Conservation (phyloP, 129 eudicot genomes). For the Erigeron canadensis region DNA sequence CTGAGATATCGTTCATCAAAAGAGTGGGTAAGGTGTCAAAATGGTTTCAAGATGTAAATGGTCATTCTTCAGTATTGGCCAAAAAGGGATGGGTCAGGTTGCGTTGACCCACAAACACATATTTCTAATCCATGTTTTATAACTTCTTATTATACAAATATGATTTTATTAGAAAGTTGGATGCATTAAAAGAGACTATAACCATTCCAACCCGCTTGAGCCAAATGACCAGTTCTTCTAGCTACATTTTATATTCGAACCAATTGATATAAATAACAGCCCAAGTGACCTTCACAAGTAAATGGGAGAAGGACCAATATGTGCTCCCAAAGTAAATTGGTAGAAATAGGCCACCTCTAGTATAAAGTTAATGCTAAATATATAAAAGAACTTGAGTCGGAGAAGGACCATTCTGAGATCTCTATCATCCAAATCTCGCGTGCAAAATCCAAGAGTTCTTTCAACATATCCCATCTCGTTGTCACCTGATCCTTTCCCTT, state of each 20-base stretch:
- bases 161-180: neutral
- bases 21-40: neutral
- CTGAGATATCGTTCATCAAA: neutral
- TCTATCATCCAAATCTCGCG: conserved; percentile 81
- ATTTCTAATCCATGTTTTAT: neutral
- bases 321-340: neutral
- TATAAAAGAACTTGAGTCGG: conserved; percentile 18
- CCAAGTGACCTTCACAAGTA: no score
- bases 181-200: neutral
- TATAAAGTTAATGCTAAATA: neutral
- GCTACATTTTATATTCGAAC: neutral
- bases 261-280: neutral
- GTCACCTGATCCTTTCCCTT: conserved; percentile 89
- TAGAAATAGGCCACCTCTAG: neutral
- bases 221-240: neutral
- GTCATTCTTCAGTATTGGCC: neutral
- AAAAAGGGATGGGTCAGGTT: neutral
- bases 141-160: neutral
- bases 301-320: no score
- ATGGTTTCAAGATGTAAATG: neutral
- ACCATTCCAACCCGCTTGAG: neutral
- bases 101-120: neutral
- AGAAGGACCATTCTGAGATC: conserved; percentile 75
- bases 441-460: conserved; percentile 92
- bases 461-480: conserved; percentile 95